Evolutionary conservation across 805 yeast species (phyloP).

Genomic region (Candida succiphila): DNA sequence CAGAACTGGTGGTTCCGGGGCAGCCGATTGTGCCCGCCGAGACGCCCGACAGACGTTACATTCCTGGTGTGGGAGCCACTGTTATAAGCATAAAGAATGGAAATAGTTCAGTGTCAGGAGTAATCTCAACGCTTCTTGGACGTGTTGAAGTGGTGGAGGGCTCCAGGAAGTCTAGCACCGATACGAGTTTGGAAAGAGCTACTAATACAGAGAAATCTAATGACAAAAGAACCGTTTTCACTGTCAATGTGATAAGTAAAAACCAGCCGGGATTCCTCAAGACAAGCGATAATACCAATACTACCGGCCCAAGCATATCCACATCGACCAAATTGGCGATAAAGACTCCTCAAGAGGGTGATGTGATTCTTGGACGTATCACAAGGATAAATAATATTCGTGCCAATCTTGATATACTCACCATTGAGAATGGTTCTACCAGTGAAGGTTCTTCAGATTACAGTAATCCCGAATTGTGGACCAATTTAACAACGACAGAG

Average conservation of each 20-base stretch:
- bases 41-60: constrained; percentile 29
- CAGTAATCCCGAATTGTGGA: constrained; percentile 21
- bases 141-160: constrained; percentile 28
- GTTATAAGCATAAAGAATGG: constrained; percentile 33
- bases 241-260: constrained; percentile 13
- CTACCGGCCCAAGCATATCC: neutral
- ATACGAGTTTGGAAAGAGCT: constrained; percentile 10
- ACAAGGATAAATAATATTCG: constrained; percentile 57
- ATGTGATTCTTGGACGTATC: constrained; percentile 69
- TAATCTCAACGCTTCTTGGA: constrained; percentile 58
- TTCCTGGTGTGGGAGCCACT: constrained; percentile 59
- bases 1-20: constrained; percentile 64
- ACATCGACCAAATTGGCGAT: constrained; percentile 8
- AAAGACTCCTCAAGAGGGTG: constrained; percentile 76
- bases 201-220: constrained; percentile 4
- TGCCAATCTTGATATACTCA: constrained; percentile 66
- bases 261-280: constrained; percentile 10
- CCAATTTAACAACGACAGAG: constrained; percentile 46
- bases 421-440: constrained; percentile 39
- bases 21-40: constrained; percentile 60
- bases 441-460: constrained; percentile 39
- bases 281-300: neutral
- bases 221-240: constrained; percentile 5
- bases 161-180: constrained; percentile 9
- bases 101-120: constrained; percentile 26